A percentile compares a stretch with the other conserved stretches of the same genome.
phyloP scores from a whole-genome alignment of 176 grass and related monocot species.

The Oropetium thomaeum region DNA sequence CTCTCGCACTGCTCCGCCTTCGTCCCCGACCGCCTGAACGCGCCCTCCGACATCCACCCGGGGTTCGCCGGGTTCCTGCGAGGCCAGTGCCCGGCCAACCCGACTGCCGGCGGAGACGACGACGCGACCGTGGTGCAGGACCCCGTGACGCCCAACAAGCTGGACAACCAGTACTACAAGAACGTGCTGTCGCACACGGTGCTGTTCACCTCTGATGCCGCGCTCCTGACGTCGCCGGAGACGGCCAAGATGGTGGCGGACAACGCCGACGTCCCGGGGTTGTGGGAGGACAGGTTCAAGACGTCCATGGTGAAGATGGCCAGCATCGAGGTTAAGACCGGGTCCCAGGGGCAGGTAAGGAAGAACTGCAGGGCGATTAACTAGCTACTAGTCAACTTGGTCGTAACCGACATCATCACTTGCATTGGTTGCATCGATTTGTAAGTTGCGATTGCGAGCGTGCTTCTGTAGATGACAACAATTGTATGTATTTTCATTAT shows the following conservation, averaged over 20 bases:
- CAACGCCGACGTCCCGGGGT: slow-evolving; percentile 14
- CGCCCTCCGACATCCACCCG: slow-evolving; percentile 1
- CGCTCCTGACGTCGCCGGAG: slow-evolving; percentile 25
- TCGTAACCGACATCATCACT: too few relatives aligned
- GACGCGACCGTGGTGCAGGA: slow-evolving; percentile 32
- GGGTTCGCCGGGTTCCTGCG: slow-evolving; percentile 6
- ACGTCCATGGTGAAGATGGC: slow-evolving; percentile 44
- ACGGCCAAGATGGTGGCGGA: slow-evolving; percentile 12
- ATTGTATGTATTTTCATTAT: too few relatives aligned
- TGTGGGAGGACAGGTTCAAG: slow-evolving; percentile 38
- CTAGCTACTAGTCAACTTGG: neutral
- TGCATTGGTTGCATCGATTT: too few relatives aligned
- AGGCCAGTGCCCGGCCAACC: slow-evolving; percentile 7
- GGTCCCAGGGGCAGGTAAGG: slow-evolving; percentile 39
- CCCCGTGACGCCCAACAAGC: neutral
- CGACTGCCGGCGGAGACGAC: neutral
- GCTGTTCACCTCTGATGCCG: slow-evolving; percentile 44
- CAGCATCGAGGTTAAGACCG: slow-evolving; percentile 29
- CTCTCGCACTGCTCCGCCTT: slow-evolving; percentile 51
- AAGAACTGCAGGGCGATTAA: slow-evolving; percentile 38
- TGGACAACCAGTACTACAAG: slow-evolving; percentile 53
- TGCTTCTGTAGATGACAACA: too few relatives aligned
- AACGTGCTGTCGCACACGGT: slow-evolving; percentile 15
- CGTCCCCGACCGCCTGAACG: slow-evolving; percentile 29
- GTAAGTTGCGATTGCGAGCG: too few relatives aligned